Percentiles rank a stretch among this genome's conserved stretches.
Evolutionary conservation across 192 early-diverging fungal species (phyloP).

Genomic region (Mortierella claussenii): DNA sequence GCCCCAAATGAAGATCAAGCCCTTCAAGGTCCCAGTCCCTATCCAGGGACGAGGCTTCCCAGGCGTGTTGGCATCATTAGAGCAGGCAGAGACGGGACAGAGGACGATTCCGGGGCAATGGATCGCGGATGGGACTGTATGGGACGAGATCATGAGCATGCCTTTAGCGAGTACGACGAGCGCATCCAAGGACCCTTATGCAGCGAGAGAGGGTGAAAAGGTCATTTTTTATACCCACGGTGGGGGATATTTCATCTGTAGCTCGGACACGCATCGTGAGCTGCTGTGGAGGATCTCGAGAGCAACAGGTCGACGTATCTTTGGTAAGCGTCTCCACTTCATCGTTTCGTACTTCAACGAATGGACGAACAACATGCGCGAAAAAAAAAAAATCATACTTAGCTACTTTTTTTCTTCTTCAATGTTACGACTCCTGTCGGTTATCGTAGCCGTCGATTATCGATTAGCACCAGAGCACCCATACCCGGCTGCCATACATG

Average conservation of each 20-base stretch:
- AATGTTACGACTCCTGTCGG: not conserved
- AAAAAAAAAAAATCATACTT: not conserved
- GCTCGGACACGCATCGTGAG: conserved; percentile 56
- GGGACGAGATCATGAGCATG: conserved; percentile 20
- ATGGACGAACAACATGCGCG: not conserved
- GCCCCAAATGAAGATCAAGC: conserved; percentile 35
- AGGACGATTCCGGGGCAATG: conserved; percentile 25
- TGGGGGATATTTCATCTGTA: conserved; percentile 72
- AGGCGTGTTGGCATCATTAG: conserved; percentile 7
- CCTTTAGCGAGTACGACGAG: conserved; percentile 20
- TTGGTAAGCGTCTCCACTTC: conserved; percentile 30
- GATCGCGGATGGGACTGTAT: conserved; percentile 34
- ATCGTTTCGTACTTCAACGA: not conserved
- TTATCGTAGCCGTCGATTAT: conserved; percentile 49
- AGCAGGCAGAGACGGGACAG: conserved; percentile 18
- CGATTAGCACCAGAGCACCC: conserved; percentile 54
- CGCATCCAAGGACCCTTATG: conserved; percentile 29
- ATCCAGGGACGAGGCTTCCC: conserved; percentile 19
- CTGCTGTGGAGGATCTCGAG: conserved; percentile 59
- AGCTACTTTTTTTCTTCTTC: not conserved
- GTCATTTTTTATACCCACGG: conserved; percentile 79
- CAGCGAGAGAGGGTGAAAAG: conserved; percentile 50
- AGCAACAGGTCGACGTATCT: conserved; percentile 53
- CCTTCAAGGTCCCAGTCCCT: conserved; percentile 24
- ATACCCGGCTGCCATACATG: conserved; percentile 72